Evolutionary conservation across 495 filamentous ascomycete species (phyloP).

Genomic region (Penicillium fimorum): DNA sequence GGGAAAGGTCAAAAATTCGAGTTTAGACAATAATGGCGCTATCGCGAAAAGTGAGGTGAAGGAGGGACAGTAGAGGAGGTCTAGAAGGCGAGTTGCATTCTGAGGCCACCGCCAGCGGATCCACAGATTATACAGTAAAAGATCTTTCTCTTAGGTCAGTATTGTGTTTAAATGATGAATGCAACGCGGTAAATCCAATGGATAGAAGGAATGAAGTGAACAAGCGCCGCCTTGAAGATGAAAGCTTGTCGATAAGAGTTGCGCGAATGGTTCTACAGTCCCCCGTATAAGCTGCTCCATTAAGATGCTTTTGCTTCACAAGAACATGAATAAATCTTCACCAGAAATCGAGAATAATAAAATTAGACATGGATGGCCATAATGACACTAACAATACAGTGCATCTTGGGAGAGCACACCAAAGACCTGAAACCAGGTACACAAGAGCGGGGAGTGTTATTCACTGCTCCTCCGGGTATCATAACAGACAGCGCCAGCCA

Average conservation of each 20-base stretch:
- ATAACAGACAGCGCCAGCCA: conserved; percentile 17
- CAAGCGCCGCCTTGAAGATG: not conserved
- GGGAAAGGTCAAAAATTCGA: not conserved
- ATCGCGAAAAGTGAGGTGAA: conserved; percentile 5
- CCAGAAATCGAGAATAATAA: not conserved
- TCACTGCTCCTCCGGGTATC: conserved; percentile 32
- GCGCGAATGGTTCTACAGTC: conserved; percentile 15
- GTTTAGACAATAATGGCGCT: conserved; percentile 5
- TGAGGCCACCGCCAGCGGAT: conserved; percentile 15
- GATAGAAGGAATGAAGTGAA: not conserved
- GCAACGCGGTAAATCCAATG: not conserved
- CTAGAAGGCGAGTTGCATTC: conserved; percentile 18
- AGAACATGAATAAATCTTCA: not conserved
- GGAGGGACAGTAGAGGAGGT: not conserved
- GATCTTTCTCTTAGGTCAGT: not conserved
- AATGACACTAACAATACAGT: not conserved
- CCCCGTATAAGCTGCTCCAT: conserved; percentile 12
- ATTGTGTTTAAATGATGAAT: not conserved
- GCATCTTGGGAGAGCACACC: not conserved
- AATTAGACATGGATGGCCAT: conserved; percentile 3
- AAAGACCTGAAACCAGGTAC: conserved; percentile 12
- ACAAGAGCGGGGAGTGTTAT: conserved; percentile 21
- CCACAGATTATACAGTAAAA: not conserved
- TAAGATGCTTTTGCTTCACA: not conserved
- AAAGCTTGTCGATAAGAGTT: conserved; percentile 23